Conservation (phyloP, 352 stramenopile species). For the Thalassiosira hispida region DNA sequence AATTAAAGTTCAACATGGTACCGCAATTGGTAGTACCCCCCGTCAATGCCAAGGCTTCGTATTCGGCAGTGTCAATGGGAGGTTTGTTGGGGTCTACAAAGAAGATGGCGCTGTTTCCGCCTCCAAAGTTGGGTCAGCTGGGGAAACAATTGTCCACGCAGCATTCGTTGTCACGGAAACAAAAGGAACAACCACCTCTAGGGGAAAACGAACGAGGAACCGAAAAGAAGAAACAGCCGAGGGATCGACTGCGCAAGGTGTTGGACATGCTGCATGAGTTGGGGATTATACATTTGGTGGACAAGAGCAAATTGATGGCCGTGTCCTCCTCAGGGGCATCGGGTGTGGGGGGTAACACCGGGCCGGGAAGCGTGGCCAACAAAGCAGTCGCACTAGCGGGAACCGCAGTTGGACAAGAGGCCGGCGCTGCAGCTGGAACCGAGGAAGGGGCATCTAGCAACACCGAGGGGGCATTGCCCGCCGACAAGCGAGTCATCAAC, state of each 20-base stretch:
- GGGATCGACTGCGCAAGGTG: slow-evolving; percentile 40
- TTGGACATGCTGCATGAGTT: slow-evolving; percentile 43
- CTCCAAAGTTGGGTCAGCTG: no score
- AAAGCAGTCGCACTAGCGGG: no score
- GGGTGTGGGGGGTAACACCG: background rate
- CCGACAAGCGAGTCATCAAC: background rate
- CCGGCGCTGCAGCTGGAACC: background rate
- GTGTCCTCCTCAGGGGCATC: background rate
- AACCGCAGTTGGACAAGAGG: background rate
- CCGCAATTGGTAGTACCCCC: slow-evolving; percentile 30
- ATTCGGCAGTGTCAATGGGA: no score
- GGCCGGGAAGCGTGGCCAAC: no score
- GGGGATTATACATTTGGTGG: slow-evolving; percentile 44
- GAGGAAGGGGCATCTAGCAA: background rate
- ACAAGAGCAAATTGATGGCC: slow-evolving; percentile 19
- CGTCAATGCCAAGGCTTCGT: no score
- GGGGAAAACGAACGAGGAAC: no score
- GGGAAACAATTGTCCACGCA: no score
- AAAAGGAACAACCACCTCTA: background rate
- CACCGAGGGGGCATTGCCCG: background rate
- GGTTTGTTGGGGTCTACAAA: background rate
- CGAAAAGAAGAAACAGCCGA: slow-evolving; percentile 1
- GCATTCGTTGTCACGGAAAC: no score
- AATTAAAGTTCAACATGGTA: slow-evolving; percentile 49
- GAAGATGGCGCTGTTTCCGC: background rate